phyloP scores from a whole-genome alignment of 257 asterid species.

The Echites panduratus region DNA sequence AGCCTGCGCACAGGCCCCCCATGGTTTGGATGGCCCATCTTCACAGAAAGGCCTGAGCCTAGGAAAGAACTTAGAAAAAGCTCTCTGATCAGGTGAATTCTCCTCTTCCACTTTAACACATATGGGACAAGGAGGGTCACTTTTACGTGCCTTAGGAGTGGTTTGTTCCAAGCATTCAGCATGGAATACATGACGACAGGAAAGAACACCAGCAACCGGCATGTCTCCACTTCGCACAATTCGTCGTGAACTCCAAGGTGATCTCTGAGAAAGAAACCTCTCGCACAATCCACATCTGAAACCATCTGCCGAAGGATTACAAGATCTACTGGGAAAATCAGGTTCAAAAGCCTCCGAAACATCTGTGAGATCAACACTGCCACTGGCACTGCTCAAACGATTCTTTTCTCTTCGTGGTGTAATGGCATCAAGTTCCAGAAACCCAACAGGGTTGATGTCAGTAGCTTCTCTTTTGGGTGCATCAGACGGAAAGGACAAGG shows the following conservation, averaged over 20 bases:
- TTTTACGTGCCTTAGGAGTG: slow-evolving; percentile 70
- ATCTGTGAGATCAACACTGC: slow-evolving; percentile 64
- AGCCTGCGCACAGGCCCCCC: slow-evolving; percentile 85
- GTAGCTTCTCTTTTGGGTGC: slow-evolving; percentile 35
- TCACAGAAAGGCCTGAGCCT: slow-evolving; percentile 57
- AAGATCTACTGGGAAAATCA: slow-evolving; percentile 32
- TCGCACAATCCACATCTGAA: slow-evolving; percentile 80
- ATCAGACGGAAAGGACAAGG: slow-evolving; percentile 61
- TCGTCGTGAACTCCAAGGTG: slow-evolving; percentile 90
- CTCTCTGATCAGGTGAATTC: slow-evolving; percentile 49
- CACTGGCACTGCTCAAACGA: slow-evolving; percentile 65
- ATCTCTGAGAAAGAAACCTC: slow-evolving; percentile 81
- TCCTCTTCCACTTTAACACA: slow-evolving; percentile 64
- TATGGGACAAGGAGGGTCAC: slow-evolving; percentile 88
- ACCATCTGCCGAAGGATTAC: slow-evolving; percentile 39
- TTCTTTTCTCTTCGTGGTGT: slow-evolving; percentile 56
- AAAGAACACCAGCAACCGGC: slow-evolving; percentile 92
- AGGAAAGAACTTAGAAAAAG: slow-evolving; percentile 61
- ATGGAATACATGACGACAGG: slow-evolving; percentile 87
- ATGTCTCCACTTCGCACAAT: slow-evolving; percentile 80
- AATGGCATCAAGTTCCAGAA: slow-evolving; percentile 34
- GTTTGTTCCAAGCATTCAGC: slow-evolving; percentile 94
- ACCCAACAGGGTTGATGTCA: slow-evolving; percentile 21
- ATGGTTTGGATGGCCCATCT: slow-evolving; percentile 64
- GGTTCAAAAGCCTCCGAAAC: slow-evolving; percentile 47